Evolutionary conservation across 495 filamentous ascomycete genomes (phyloP), one percentile per base, ranked within the genome.

Genomic region (Neurospora terricola): DNA sequence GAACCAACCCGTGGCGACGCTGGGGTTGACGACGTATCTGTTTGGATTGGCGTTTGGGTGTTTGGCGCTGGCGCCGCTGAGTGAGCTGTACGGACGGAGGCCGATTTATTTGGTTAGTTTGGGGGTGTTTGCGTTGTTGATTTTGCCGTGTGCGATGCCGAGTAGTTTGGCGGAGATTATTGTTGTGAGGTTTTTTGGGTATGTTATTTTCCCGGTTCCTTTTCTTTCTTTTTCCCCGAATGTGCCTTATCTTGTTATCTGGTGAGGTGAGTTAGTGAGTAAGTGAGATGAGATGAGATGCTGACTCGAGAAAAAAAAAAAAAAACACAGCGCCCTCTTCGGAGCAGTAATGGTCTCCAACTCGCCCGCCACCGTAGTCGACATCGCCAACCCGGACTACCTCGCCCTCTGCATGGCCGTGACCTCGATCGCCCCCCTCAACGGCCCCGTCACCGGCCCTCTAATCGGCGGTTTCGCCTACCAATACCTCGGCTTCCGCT

Each of bases 331-430:
- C 3, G 94, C 93, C 8, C 76, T 94, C 43, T 92, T 91, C 43
- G 93, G 93, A 18, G 88, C 90, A 18, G 92, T 91, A 38, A 91
- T 94, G 87, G 88, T 97, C 21, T 88, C 89, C 5, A 96, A 94
- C 75, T 88, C 90, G 3, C 92, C 94, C 1, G 94, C 94, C 18
- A 94, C 93, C 69, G 86, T 98, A 1, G 88, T 90, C 38, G 94
- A 98, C 80, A 90, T 97, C 71, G 88, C 90, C 38, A 84, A 85
- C 23, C 89, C 91, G 72, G 86, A 93, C 45, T 86, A 89, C 73
- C 88, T 93, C 16, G 91, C 91, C 10, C 77, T 96, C 34, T 88
- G 88, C 18, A 91, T 96, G 79, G 90, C 88, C 6, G 84, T 93
- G 34, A 96, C 91, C 89, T 88, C 84, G 73, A 88, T 94, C 69